Percentiles rank a stretch among this genome's conserved stretches.
Evolutionary conservation across 768 basidiomycete species (phyloP).

Genomic region (Hygrophoropsis aurantiaca): DNA sequence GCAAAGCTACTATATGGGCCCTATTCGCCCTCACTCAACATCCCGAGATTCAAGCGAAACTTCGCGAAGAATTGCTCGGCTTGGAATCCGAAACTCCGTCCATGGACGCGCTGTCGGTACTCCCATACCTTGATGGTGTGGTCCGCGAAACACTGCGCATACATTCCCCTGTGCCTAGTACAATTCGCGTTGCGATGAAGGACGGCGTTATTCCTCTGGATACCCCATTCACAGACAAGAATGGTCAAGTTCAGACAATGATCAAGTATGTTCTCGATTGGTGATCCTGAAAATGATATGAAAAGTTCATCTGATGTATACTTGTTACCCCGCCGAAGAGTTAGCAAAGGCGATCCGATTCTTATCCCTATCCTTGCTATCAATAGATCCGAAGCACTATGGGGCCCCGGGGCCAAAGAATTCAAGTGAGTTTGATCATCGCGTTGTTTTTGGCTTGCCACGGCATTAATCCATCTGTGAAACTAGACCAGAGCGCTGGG

Average conservation of each 20-base stretch:
- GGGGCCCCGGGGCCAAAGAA: too few species aligned
- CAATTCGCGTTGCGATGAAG: too few species aligned
- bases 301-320: background rate
- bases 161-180: conserved; percentile 48
- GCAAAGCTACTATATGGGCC: conserved; percentile 54
- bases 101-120: conserved; percentile 73
- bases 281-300: too few species aligned
- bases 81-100: conserved; percentile 56
- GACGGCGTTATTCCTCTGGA: conserved; percentile 55
- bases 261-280: conserved; percentile 38
- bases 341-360: conserved; percentile 44
- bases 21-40: conserved; percentile 61
- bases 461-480: conserved; percentile 61
- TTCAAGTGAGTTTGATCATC: background rate
- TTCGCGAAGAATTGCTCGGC: conserved; percentile 42
- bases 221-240: conserved; percentile 42
- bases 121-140: too few species aligned
- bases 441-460: conserved; percentile 27
- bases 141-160: conserved; percentile 60
- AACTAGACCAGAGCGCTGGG: too few species aligned
- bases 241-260: conserved; percentile 39
- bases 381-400: too few species aligned
- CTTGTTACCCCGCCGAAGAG: conserved; percentile 20
- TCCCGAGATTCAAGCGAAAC: too few species aligned
- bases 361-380: too few species aligned